These are phyloP conservation scores for Alternaria longipes DNA, from an alignment of 2,329 filamentous ascomycete species.

Conservation along the genomic window DNA sequence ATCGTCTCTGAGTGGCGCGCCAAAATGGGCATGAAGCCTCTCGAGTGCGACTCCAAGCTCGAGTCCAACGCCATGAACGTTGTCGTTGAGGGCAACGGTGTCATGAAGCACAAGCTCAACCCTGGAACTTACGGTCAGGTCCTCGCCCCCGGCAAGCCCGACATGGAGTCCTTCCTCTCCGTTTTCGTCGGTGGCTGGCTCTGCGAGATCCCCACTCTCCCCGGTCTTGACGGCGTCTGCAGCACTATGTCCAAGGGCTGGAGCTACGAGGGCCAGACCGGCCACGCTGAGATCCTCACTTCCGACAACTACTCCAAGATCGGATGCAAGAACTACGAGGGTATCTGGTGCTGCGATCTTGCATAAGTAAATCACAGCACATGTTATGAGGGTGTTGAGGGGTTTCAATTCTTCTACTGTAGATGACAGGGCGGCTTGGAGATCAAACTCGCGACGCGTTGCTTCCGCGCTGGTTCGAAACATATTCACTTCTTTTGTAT, in stretches of 20 bases:
- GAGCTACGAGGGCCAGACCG: conserved; percentile 41
- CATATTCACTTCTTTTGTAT: conserved; percentile 29
- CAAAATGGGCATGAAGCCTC: conserved; percentile 37
- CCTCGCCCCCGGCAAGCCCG: conserved; percentile 35
- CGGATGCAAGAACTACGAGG: conserved; percentile 33
- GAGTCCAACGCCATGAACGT: conserved; percentile 38
- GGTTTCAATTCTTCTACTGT: conserved; percentile 14
- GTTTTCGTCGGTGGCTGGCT: conserved; percentile 50
- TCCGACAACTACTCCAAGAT: conserved; percentile 40
- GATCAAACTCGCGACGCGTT: conserved; percentile 15
- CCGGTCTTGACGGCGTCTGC: conserved; percentile 41
- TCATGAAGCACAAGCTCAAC: conserved; percentile 47
- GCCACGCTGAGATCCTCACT: conserved; percentile 46
- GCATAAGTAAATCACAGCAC: conserved; percentile 28
- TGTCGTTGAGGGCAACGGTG: conserved; percentile 36
- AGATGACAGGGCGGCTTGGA: conserved; percentile 26
- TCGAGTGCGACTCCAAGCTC: conserved; percentile 32
- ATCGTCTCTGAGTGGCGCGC: conserved; percentile 39
- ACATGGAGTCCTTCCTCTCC: conserved; percentile 33
- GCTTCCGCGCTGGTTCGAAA: conserved; percentile 21
- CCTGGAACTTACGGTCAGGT: conserved; percentile 40
- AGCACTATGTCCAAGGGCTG: conserved; percentile 35
- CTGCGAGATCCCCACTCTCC: conserved; percentile 42
- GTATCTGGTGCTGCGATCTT: conserved; percentile 47
- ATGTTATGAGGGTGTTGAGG: not conserved